Evolutionary conservation across 2,329 filamentous ascomycete genomes (phyloP).

Genomic region (Aspergillus jensenii): DNA sequence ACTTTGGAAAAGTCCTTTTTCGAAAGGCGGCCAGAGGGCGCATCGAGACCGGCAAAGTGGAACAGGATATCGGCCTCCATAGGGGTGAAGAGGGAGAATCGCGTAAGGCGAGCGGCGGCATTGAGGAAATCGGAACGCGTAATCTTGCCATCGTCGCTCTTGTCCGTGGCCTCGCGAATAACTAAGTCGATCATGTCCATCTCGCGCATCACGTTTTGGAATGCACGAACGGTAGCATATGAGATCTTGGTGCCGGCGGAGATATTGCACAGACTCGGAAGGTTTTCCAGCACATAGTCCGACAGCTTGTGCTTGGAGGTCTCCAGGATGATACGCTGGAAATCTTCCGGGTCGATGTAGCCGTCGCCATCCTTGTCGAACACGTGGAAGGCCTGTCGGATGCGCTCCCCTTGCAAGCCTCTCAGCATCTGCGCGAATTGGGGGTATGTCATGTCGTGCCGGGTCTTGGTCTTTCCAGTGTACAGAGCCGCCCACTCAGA

Average conservation of each 20-base stretch:
- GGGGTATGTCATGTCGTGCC: conserved; percentile 89
- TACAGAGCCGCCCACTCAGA: conserved; percentile 96
- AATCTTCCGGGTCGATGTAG: conserved; percentile 92
- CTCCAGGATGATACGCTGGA: conserved; percentile 93
- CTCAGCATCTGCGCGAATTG: conserved; percentile 99
- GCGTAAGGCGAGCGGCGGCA: conserved; percentile 84
- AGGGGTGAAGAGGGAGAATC: conserved; percentile 94
- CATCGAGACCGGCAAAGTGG: conserved; percentile 92
- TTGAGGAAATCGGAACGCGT: conserved; percentile 92
- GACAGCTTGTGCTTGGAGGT: conserved; percentile 95
- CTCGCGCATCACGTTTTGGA: conserved; percentile 96
- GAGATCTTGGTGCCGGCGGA: conserved; percentile 89
- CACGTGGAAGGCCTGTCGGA: conserved; percentile 88
- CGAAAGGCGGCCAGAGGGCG: conserved; percentile 80
- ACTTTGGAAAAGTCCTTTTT: conserved; percentile 90
- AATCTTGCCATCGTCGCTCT: conserved; percentile 87
- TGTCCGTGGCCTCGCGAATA: conserved; percentile 78
- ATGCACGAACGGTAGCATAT: conserved; percentile 94
- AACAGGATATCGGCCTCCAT: conserved; percentile 99
- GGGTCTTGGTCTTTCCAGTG: conserved; percentile 80
- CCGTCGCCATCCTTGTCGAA: conserved; percentile 92
- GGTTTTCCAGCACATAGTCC: conserved; percentile 87
- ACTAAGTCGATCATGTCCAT: conserved; percentile 98
- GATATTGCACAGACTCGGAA: conserved; percentile 93
- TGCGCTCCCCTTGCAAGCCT: conserved; percentile 90